Evolutionary conservation across 495 filamentous ascomycete genomes (phyloP).

Genomic region (Sporormia fimetaria): DNA sequence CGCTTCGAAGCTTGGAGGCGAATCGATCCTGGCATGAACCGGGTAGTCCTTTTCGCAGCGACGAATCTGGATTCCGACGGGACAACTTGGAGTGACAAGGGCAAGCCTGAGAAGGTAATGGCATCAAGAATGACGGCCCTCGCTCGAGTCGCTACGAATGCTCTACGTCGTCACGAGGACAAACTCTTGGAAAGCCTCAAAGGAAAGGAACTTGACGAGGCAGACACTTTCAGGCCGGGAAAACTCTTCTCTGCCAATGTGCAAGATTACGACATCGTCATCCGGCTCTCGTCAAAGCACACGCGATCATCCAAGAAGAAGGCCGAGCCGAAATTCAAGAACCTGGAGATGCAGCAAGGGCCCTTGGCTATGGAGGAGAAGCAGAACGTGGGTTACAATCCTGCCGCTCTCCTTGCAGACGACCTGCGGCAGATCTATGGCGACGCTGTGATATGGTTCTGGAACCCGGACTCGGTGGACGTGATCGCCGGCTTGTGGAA

Average conservation of each 20-base stretch:
- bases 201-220: conserved; percentile 35
- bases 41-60: conserved; percentile 67
- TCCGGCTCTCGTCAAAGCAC: conserved; percentile 52
- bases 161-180: conserved; percentile 46
- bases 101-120: conserved; percentile 64
- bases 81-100: conserved; percentile 62
- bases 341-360: conserved; percentile 42
- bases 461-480: conserved; percentile 43
- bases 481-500: conserved; percentile 76
- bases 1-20: conserved; percentile 70
- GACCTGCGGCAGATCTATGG: conserved; percentile 52
- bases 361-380: conserved; percentile 27
- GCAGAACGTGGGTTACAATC: conserved; percentile 39
- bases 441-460: conserved; percentile 62
- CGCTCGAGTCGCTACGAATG: conserved; percentile 56
- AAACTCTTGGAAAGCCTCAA: conserved; percentile 13
- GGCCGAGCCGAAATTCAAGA: conserved; percentile 52
- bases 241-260: conserved; percentile 58
- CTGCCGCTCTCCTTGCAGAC: conserved; percentile 41
- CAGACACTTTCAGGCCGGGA: conserved; percentile 22
- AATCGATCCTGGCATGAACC: conserved; percentile 80
- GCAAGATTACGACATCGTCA: conserved; percentile 72
- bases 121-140: conserved; percentile 73
- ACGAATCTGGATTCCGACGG: conserved; percentile 68
- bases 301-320: conserved; percentile 22